Percentiles rank a stretch among this genome's conserved stretches.
Conservation (phyloP, 2,329 filamentous ascomycete species). For the Alternaria dauci region DNA sequence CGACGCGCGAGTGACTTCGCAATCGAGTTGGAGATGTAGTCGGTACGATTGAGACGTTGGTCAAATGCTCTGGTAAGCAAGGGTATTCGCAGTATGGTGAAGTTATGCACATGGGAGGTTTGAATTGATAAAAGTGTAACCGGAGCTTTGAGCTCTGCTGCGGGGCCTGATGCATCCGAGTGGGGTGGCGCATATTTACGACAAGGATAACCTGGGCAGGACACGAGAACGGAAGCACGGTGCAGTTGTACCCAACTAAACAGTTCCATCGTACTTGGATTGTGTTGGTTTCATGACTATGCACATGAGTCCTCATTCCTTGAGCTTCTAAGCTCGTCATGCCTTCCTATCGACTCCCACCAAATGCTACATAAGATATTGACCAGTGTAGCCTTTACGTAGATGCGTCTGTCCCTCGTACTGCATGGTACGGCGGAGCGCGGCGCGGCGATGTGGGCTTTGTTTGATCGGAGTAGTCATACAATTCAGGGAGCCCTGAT, state of each 20-base stretch:
- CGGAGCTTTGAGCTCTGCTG: constrained; percentile 2
- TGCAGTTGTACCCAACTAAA: neutral
- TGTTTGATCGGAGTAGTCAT: constrained; percentile 11
- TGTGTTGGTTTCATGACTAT: constrained; percentile 7
- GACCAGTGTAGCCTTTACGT: constrained; percentile 6
- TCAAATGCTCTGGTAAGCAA: neutral
- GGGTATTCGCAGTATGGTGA: neutral
- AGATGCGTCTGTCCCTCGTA: neutral
- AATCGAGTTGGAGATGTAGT: neutral
- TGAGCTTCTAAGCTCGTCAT: neutral
- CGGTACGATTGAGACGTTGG: neutral
- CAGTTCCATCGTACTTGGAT: neutral
- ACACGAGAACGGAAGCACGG: neutral
- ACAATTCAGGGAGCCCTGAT: constrained; percentile 10
- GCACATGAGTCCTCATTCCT: constrained; percentile 5
- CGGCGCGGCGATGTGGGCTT: neutral
- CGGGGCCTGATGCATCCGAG: constrained; percentile 3
- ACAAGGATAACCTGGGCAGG: neutral
- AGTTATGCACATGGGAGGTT: neutral
- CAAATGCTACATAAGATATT: neutral
- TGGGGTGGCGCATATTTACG: neutral
- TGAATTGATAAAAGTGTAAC: neutral
- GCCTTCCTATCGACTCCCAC: neutral
- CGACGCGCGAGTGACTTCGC: neutral
- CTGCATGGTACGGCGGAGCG: neutral